Evolutionary conservation across 2,329 filamentous ascomycete species (phyloP).

Genomic region (Scedosporium apiospermum): DNA sequence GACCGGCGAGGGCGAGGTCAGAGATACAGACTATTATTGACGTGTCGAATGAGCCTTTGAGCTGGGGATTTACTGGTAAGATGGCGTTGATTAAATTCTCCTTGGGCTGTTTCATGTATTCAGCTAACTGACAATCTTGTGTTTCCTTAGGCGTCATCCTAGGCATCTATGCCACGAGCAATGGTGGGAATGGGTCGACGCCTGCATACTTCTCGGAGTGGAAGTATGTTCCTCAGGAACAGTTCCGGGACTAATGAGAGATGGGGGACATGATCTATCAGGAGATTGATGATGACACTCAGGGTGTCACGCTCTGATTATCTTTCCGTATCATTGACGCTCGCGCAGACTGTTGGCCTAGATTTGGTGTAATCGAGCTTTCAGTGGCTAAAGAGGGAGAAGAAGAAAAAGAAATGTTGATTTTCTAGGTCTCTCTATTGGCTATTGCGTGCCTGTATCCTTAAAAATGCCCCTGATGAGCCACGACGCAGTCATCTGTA

Average conservation of each 20-base stretch:
- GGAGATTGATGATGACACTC: not conserved
- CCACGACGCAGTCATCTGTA: not conserved
- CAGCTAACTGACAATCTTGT: not conserved
- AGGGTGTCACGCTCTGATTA: not conserved
- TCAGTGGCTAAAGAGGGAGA: no score
- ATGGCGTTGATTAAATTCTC: not conserved
- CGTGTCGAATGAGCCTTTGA: slow-evolving; percentile 25
- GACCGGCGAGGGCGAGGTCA: slow-evolving; percentile 20
- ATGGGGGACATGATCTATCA: not conserved
- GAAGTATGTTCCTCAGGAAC: slow-evolving; percentile 30
- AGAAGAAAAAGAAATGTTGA: no score
- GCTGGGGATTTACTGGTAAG: slow-evolving; percentile 29
- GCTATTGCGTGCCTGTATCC: not conserved
- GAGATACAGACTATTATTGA: slow-evolving; percentile 21
- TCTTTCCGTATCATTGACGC: not conserved
- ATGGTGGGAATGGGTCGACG: slow-evolving; percentile 32
- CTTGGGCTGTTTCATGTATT: not conserved
- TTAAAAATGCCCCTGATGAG: not conserved
- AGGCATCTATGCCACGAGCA: slow-evolving; percentile 42
- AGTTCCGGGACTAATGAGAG: slow-evolving; percentile 20
- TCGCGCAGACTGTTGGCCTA: no score
- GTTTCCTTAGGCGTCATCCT: slow-evolving; percentile 31
- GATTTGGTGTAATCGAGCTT: no score
- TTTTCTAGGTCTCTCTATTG: not conserved
- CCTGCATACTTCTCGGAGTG: slow-evolving; percentile 38